Conservation (phyloP, 495 filamentous ascomycete genomes). For the Hypoxylon fragiforme region DNA sequence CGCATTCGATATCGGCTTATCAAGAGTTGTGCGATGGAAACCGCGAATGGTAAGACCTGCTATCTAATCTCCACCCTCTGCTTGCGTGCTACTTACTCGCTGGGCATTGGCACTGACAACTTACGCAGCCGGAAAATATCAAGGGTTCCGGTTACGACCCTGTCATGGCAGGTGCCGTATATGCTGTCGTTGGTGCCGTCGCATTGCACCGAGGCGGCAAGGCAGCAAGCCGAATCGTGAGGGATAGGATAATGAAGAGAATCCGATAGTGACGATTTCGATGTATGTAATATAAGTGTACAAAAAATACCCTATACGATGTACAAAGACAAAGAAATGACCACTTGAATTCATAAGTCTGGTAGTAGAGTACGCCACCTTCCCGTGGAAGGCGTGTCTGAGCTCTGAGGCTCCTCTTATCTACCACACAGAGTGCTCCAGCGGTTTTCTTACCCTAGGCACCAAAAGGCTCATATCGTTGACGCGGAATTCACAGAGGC, state of each 20-base stretch:
- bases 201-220: constrained; percentile 82
- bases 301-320: constrained; percentile 19
- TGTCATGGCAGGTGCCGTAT: constrained; percentile 75
- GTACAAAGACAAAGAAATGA: constrained; percentile 30
- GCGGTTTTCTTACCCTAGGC: too few relatives aligned
- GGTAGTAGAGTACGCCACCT: too few relatives aligned
- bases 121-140: constrained; percentile 68
- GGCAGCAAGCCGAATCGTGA: constrained; percentile 71
- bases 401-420: too few relatives aligned
- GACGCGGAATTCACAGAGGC: too few relatives aligned
- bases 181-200: constrained; percentile 84
- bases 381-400: too few relatives aligned
- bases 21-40: constrained; percentile 80
- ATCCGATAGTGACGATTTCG: constrained; percentile 25
- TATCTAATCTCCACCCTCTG: background rate
- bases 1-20: constrained; percentile 68
- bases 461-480: too few relatives aligned
- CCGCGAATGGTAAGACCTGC: constrained; percentile 67
- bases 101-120: constrained; percentile 29
- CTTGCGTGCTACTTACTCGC: background rate
- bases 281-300: constrained; percentile 20
- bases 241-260: constrained; percentile 71
- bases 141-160: constrained; percentile 68
- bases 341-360: constrained; percentile 1
- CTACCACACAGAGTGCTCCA: too few relatives aligned